Evolutionary conservation across 768 basidiomycete genomes (phyloP), one percentile per base, ranked within the genome.

Genomic region (Ramaria sp.): DNA sequence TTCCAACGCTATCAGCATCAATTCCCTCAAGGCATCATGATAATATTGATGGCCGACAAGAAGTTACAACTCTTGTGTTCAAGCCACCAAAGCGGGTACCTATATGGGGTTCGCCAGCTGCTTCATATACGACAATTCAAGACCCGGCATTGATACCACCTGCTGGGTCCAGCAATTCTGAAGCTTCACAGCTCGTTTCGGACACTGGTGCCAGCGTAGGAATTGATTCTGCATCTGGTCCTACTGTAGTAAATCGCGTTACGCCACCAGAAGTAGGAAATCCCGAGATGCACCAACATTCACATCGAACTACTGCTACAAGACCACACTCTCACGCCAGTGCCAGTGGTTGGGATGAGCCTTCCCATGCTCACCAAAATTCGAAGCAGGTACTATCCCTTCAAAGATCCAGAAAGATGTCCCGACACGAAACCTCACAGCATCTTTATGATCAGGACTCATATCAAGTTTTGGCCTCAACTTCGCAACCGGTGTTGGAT

Each of bases 51-150:
- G 53, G 42, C 25, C 53, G 39, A 25, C 25, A 43, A 15, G 53
- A 55, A 24, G 43, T 55, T 8, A 55, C 44, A 27, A 55, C 53
- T 13, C 42, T 55, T 20, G 53, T 55, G 28, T 55, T 45, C 24
- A 55, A 55, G 43, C 53, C 53, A 13, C 53, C 53, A 10, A 44
- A 48, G 32, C 53, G 44, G 8, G 15, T 47, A 18, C 53, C 53
- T 22, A 9, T 34, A 16, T 55, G 53, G 53, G 25, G n/a, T 24
- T 27, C 45, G 10, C 45, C 25, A 5, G 28, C 22, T 24, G 2
- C 6, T 9, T 47, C 45, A 8, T 47, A 47, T 47, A 24, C 45
- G 15, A 15, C 25, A 7, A 30, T 47, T 10, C 24, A 47, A 18
- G 45, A 41, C 16, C 16, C 16, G 16, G 2, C 39, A 22, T n/a